A percentile compares a stretch with the other conserved stretches of the same genome.
phyloP scores from a whole-genome alignment of 169 alveolate species.

The Ichthyophthirius multifiliis region DNA sequence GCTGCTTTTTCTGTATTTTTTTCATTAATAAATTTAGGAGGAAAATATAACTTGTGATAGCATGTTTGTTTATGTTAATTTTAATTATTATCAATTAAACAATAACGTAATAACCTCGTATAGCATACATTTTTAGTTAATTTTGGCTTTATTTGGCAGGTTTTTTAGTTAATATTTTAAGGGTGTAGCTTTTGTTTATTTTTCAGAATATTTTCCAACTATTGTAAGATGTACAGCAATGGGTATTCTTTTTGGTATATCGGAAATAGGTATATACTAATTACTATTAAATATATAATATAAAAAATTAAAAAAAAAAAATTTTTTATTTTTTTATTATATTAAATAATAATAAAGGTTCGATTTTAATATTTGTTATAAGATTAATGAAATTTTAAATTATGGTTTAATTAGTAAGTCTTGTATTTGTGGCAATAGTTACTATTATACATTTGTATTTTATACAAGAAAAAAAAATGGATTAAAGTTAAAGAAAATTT shows the following conservation, averaged over 20 bases:
- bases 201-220: not conserved
- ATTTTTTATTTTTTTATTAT: too few species aligned
- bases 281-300: not conserved
- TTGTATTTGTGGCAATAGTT: not conserved
- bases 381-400: not conserved
- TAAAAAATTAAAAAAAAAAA: too few species aligned
- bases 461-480: not conserved
- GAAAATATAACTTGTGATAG: not conserved
- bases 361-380: not conserved
- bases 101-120: not conserved
- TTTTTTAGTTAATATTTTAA: not conserved
- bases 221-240: not conserved
- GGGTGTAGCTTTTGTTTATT: not conserved
- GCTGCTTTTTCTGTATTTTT: not conserved
- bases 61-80: not conserved
- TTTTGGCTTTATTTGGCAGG: not conserved
- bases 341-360: not conserved
- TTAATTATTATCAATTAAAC: not conserved
- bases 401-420: not conserved
- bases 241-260: not conserved
- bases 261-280: not conserved
- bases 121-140: too few species aligned
- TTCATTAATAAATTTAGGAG: not conserved
- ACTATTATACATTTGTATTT: not conserved
- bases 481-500: too few species aligned